Conservation (phyloP, 2,329 filamentous ascomycete genomes). For the Paracorniculantispora psalliotae region DNA sequence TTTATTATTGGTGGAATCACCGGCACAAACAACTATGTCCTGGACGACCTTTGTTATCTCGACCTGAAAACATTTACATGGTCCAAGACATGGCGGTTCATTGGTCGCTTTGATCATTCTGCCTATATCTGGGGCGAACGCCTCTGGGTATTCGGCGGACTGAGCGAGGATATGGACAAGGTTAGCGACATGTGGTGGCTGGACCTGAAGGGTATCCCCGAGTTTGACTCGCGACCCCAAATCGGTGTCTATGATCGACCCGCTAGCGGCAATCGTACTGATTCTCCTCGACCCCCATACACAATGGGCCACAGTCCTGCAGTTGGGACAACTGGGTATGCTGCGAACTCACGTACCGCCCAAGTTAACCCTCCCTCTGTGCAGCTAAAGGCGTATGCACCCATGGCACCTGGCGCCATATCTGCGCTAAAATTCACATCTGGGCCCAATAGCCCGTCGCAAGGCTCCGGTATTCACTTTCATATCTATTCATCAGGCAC, state of each 20-base stretch:
- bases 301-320: constrained; percentile 44
- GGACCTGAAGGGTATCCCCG: constrained; percentile 84
- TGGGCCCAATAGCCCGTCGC: constrained; percentile 78
- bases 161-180: constrained; percentile 96
- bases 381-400: constrained; percentile 67
- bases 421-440: constrained; percentile 81
- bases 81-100: constrained; percentile 94
- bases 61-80: constrained; percentile 97
- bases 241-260: constrained; percentile 48
- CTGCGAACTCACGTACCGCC: constrained; percentile 62
- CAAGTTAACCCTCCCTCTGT: constrained; percentile 63
- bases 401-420: constrained; percentile 81
- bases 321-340: constrained; percentile 59
- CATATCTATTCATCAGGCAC: constrained; percentile 92
- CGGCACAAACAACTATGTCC: constrained; percentile 82
- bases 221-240: constrained; percentile 67
- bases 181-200: constrained; percentile 96
- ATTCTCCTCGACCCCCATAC: constrained; percentile 50
- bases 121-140: constrained; percentile 88
- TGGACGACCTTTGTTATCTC: constrained; percentile 94
- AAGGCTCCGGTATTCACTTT: constrained; percentile 89
- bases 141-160: constrained; percentile 93
- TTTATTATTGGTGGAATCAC: constrained; percentile 96
- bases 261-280: constrained; percentile 34
- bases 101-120: constrained; percentile 89